These are phyloP conservation scores for Wickerhamiella cacticola DNA, from an alignment of 805 yeast genomes.

Conservation along the genomic window DNA sequence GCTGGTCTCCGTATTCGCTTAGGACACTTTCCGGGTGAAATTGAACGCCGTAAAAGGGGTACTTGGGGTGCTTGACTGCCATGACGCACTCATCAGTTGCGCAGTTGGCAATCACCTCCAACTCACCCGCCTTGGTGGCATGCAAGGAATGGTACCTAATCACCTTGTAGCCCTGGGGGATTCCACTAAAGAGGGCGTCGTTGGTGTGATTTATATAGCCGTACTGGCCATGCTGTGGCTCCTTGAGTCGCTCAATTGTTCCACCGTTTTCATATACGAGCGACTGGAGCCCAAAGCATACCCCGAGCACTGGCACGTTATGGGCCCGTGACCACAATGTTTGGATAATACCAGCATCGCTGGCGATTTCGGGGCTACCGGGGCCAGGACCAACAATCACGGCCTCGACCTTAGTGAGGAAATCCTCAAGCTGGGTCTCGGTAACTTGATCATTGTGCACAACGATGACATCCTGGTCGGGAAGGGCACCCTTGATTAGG, in stretches of 20 bases:
- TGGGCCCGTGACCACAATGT: slow-evolving; percentile 36
- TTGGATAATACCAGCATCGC: slow-evolving; percentile 65
- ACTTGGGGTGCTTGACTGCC: slow-evolving; percentile 55
- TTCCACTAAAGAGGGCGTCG: slow-evolving; percentile 33
- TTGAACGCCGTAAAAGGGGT: slow-evolving; percentile 86
- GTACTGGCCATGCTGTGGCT: slow-evolving; percentile 78
- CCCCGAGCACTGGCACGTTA: slow-evolving; percentile 68
- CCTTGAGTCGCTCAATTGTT: slow-evolving; percentile 38
- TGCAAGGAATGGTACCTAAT: slow-evolving; percentile 85
- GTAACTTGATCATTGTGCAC: slow-evolving; percentile 51
- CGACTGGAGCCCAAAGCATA: slow-evolving; percentile 87
- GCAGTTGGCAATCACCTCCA: slow-evolving; percentile 23
- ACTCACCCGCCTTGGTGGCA: slow-evolving; percentile 26
- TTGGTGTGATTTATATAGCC: slow-evolving; percentile 36
- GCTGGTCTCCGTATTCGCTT: slow-evolving; percentile 48
- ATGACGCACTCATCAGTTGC: slow-evolving; percentile 43
- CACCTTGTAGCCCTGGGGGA: slow-evolving; percentile 41
- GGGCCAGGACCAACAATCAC: slow-evolving; percentile 96
- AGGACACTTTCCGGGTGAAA: slow-evolving; percentile 96
- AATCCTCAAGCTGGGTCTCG: slow-evolving; percentile 28
- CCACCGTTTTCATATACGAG: slow-evolving; percentile 55
- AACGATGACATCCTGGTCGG: slow-evolving; percentile 34
- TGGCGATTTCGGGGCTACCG: slow-evolving; percentile 58
- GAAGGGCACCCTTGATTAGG: slow-evolving; percentile 44
- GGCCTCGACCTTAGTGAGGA: slow-evolving; percentile 50